Evolutionary conservation across 129 eudicot species (phyloP).

Genomic region (Flaveria trinervia): DNA sequence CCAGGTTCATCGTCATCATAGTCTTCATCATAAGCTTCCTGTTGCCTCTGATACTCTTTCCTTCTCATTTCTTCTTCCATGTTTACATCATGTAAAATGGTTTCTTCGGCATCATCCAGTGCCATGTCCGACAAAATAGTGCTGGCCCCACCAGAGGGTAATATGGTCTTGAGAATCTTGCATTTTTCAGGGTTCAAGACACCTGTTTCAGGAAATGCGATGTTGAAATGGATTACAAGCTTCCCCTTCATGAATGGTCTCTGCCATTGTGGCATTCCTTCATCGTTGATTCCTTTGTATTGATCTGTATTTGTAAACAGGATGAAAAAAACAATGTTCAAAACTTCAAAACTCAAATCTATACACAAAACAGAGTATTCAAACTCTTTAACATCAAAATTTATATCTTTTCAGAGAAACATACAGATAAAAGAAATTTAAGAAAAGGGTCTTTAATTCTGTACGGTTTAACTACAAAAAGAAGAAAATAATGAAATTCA

Average conservation of each 20-base stretch:
- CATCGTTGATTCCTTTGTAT: conserved; percentile 62
- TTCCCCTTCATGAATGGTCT: conserved; percentile 70
- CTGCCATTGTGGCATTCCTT: conserved; percentile 67
- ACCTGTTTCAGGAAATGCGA: conserved; percentile 53
- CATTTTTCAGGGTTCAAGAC: conserved; percentile 48
- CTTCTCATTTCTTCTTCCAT: conserved; percentile 63
- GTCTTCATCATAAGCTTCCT: conserved; percentile 59
- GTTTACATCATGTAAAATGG: conserved; percentile 57
- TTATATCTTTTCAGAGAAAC: not conserved
- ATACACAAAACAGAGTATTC: not conserved
- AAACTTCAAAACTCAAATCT: not conserved
- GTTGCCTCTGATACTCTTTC: conserved; percentile 47
- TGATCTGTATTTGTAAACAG: conserved; percentile 42
- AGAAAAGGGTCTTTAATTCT: not conserved
- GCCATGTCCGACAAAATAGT: conserved; percentile 41
- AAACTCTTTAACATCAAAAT: not conserved
- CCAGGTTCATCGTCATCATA: conserved; percentile 54
- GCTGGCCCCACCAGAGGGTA: conserved; percentile 39
- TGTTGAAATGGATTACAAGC: conserved; percentile 55
- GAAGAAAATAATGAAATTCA: not conserved
- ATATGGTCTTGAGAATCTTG: conserved; percentile 43
- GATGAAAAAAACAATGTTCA: not conserved
- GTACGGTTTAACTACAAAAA: not conserved
- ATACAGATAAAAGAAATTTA: not conserved
- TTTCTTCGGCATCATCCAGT: conserved; percentile 53